These are phyloP conservation scores for Geosmithia putterillii DNA, from an alignment of 2,329 filamentous ascomycete genomes.

Conservation along the genomic window DNA sequence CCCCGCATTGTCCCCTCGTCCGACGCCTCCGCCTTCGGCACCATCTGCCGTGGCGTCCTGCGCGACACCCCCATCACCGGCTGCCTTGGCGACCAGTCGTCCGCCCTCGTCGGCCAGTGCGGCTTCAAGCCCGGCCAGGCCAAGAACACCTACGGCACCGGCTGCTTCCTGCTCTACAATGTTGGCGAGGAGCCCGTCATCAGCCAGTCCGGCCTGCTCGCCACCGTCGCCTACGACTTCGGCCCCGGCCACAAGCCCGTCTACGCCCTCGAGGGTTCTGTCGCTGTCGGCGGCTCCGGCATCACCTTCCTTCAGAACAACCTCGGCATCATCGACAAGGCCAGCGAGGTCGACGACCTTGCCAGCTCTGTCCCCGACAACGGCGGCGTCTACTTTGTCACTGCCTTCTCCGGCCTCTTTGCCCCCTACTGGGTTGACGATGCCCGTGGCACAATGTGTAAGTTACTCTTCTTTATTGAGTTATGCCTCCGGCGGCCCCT, in stretches of 20 bases:
- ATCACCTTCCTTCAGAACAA: conserved; percentile 56
- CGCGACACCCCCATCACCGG: conserved; percentile 61
- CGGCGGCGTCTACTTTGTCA: conserved; percentile 66
- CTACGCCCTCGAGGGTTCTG: conserved; percentile 66
- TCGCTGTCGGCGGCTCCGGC: conserved; percentile 65
- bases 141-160: conserved; percentile 81
- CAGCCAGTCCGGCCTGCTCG: conserved; percentile 63
- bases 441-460: conserved; percentile 59
- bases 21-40: conserved; percentile 56
- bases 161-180: conserved; percentile 77
- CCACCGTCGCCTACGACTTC: conserved; percentile 72
- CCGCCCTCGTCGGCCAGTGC: conserved; percentile 68
- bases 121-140: conserved; percentile 64
- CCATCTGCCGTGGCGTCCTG: conserved; percentile 45
- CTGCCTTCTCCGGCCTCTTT: conserved; percentile 70
- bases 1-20: conserved; percentile 68
- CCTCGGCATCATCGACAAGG: conserved; percentile 39
- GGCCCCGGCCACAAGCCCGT: conserved; percentile 51
- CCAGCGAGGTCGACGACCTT: conserved; percentile 29
- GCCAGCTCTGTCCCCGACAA: conserved; percentile 47
- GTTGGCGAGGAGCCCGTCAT: conserved; percentile 69
- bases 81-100: conserved; percentile 71
- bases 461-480: background rate
- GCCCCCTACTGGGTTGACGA: conserved; percentile 81
- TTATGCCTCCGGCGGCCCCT: no score